Evolutionary conservation across 164 flowering plant species (phyloP), one percentile per base, ranked within the genome.

Genomic region (Litsea cubeba): DNA sequence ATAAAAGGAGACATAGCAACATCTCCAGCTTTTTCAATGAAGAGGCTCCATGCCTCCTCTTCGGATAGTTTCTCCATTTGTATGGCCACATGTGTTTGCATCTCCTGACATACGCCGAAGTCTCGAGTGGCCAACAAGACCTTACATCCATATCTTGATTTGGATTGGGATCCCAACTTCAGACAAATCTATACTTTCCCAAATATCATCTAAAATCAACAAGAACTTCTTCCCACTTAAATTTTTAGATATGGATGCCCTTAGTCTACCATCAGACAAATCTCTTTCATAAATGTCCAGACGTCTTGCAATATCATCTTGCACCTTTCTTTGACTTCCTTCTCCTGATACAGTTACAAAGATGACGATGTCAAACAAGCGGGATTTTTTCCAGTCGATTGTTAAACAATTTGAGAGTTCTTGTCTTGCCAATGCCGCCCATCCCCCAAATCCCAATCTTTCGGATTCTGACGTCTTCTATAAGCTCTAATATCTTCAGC

Each of bases 341-440:
- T 68, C 71, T 12, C 22, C 3, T 46, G 71, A 68, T 18, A 68
- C 71, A 18, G 54, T n/a, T 18, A 68, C 28, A 46, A 22, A 70
- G 2, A 70, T 50, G 35, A 70, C 15, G 50, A 51, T 70, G 1
- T 70, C 32, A 24, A 24, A 70, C 6, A 3, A 51, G 5, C 5
- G 28, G 18, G 14, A n/a, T 2, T 51, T 24, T 2, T 12, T 17
- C 72, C 0, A 32, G 60, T 6, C 14, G n/a, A 10, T 70, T 70
- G 3, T 24, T 70, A 20, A 50, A 30, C 5, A 3, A 10, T 51
- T 50, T 3, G 22, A 70, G 4, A 24, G 51, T 24, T 11, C 17
- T 70, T 24, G 72, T 70, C 15, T 70, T 70, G 8, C 72, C 72
- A 51, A 70, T n/a, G 22, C 69, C 71, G 0, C 51, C 71, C 51